Percentiles rank a stretch among this genome's conserved stretches.
Conservation (phyloP, 768 basidiomycete genomes). For the Lanmaoa pseudosensibilis region DNA sequence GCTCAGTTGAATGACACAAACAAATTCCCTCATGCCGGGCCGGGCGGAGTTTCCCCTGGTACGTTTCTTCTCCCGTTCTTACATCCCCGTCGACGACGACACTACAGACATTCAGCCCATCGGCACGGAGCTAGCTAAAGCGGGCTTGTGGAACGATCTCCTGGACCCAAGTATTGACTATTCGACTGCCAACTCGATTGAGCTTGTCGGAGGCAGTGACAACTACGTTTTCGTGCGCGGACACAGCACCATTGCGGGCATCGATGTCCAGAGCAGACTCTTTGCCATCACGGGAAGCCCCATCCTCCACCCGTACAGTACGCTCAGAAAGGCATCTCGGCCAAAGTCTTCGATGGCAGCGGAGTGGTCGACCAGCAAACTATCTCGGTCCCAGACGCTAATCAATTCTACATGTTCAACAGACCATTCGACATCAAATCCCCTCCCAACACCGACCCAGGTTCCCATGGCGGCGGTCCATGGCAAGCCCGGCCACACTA, state of each 20-base stretch:
- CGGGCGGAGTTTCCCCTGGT: conserved; percentile 2
- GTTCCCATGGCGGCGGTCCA: background rate
- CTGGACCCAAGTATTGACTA: conserved; percentile 1
- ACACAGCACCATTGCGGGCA: conserved; percentile 7
- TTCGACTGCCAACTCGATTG: background rate
- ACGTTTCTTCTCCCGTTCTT: background rate
- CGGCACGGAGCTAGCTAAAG: background rate
- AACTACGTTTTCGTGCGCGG: conserved; percentile 13
- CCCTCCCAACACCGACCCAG: background rate
- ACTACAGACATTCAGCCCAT: conserved; percentile 6
- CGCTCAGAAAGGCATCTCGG: background rate
- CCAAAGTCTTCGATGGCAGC: background rate
- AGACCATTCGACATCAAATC: conserved; percentile 1
- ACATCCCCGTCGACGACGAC: background rate
- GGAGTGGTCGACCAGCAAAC: background rate
- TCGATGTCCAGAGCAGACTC: conserved; percentile 9
- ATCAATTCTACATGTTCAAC: conserved; percentile 8
- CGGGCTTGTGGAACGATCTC: background rate
- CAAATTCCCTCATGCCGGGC: background rate
- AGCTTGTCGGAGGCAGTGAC: conserved; percentile 3
- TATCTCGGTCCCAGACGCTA: background rate
- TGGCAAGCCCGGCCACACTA: background rate
- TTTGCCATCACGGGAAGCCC: background rate
- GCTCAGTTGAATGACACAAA: background rate
- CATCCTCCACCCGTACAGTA: background rate